Percentiles rank a stretch among this genome's conserved stretches.
These are phyloP conservation scores for Alternaria sp. DNA, from an alignment of 2,329 filamentous ascomycete genomes.

Conservation along the genomic window DNA sequence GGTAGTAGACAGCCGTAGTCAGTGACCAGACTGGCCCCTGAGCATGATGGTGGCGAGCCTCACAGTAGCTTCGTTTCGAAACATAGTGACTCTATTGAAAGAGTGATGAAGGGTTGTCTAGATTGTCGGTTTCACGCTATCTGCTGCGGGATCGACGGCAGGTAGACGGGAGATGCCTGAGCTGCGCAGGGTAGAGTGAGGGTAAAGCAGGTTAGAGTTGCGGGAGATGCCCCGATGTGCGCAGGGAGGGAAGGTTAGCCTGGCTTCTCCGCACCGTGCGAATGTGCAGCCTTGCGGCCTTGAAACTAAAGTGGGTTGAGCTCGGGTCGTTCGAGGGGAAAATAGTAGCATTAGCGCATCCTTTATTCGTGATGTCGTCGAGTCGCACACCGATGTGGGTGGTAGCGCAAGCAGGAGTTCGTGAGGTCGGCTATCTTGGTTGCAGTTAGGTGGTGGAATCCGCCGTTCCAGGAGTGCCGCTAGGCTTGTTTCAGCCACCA, in stretches of 20 bases:
- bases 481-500: conserved; percentile 1
- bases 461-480: neutral
- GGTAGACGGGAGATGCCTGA: neutral
- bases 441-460: neutral
- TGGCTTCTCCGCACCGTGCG: neutral
- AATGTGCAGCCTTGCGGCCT: neutral
- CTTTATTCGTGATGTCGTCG: neutral
- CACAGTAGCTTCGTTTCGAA: conserved; percentile 7
- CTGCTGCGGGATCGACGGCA: conserved; percentile 1
- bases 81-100: conserved; percentile 1
- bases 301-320: neutral
- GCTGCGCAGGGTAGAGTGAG: neutral
- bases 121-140: neutral
- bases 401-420: neutral
- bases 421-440: neutral
- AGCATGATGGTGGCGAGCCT: neutral
- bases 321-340: neutral
- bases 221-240: neutral
- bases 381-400: neutral
- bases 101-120: conserved; percentile 6
- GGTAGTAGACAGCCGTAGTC: neutral
- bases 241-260: neutral
- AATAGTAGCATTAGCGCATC: neutral
- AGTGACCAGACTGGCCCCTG: neutral
- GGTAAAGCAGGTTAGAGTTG: neutral